Base-by-base conservation (phyloP, 768 basidiomycete genomes). In the Kwoniella mangroviensis region DNA sequence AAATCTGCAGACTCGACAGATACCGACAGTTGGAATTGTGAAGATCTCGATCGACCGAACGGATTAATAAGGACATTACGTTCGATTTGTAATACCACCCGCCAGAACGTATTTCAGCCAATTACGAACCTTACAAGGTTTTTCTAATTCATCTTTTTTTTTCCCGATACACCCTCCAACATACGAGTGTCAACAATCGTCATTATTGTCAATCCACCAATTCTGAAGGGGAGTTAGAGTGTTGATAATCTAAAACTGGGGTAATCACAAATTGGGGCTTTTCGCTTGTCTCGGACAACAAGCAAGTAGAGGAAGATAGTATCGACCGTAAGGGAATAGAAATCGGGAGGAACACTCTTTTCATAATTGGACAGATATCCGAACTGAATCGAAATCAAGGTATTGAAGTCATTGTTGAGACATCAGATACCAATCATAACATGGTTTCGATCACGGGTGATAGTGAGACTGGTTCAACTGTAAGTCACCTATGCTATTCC, bases 391-490 rank as follows among this genome's bases (percentile, higher is more conserved):
- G 45, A 19, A 19, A 49, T 19, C 4, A 13, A 24, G 5, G 55
- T 34, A 22, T 21, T 22, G 11, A 21, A 56, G 13, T 13, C 17
- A 56, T 21, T 4, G 22, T 56, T 17, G 9, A 56, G 21, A 34
- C 22, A 56, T 15, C 55, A 34, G 28, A 56, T 24, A 22, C 22
- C 55, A 56, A 56, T 56, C 55, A 24, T 49, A 49, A 49, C 45
- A 49, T 49, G 45, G 45, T 49, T 49, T 49, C 45, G 45, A 49
- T 49, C 45, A 17, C 12, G 13, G 19, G 19, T 49, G 45, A 19
- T 49, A 49, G 13, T 49, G 45, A 49, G 45, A 49, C 45, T 49
- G 45, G 55, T 34, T 4, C 22, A 56, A 22, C 13, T 56, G 22
- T 56, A 22, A 56, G 21, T 24, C 17, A 34, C 34, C 34, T 34